Base-by-base conservation (phyloP, 441 rosid genomes). In the Aquilaria agallochum region DNA sequence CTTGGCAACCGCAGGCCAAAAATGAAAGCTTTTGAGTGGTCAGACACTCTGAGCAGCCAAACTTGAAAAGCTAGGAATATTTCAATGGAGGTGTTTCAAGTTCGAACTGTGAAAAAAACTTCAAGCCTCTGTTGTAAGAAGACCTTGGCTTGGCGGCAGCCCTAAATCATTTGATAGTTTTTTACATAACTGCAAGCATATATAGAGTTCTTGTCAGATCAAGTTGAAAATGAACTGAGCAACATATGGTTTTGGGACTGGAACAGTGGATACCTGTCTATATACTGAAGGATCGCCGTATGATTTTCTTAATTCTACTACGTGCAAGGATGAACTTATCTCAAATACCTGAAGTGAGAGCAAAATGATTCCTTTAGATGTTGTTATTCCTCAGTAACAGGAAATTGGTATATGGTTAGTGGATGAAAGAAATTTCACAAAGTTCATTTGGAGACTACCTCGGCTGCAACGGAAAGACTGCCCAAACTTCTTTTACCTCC, bases 281-380 rank as follows among this genome's bases (percentile, higher is more conserved):
- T 92, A 92, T 51, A 68, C 73, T 31, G 71, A 54, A 63, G 96
- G 45, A 74, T 92, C 97, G 50, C 97, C 97, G 45, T 63, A 72
- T 12, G 89, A 76, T 87, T 92, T 92, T 71, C 86, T 78, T 59
- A 92, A 64, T 73, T 92, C 97, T 33, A 92, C 97, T 54, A 92
- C 95, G 56, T 77, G 74, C 62, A 92, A 68, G 34, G 89, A 81
- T 49, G 92, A 83, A 58, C 86, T 89, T 69, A 92, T 89, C 78
- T 89, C 96, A 53, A 81, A 75, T 48, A 83, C 82, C 92, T 86
- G 83, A 12, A 15, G 50, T 3, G 46, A 11, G 3, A 9, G 42
- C 42, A 36, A 8, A 36, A 36, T 36, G 42, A 36, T 36, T 36
- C 27, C 27, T 20, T 20, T 20, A 20, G 27, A 20, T 20, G 27